A percentile compares a stretch with the other conserved stretches of the same genome.
Evolutionary conservation across 805 yeast species (phyloP).

Genomic region (Zygosaccharomyces lentus): DNA sequence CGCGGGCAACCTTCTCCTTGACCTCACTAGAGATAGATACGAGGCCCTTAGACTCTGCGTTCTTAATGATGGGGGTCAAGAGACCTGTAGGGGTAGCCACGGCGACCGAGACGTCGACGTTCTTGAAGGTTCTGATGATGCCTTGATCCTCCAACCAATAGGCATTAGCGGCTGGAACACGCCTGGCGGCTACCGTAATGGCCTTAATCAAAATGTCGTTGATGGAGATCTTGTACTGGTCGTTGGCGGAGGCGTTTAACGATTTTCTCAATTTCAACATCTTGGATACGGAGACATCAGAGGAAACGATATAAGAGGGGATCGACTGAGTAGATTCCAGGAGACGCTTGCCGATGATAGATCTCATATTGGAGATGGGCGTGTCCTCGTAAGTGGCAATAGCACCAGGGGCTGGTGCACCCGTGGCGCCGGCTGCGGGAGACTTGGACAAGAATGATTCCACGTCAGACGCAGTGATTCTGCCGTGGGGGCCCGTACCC

Average conservation of each 20-base stretch:
- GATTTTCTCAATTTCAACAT: slow-evolving; percentile 88
- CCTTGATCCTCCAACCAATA: slow-evolving; percentile 89
- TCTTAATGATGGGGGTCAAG: slow-evolving; percentile 90
- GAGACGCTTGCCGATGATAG: slow-evolving; percentile 85
- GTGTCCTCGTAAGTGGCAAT: slow-evolving; percentile 67
- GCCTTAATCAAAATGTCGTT: slow-evolving; percentile 95
- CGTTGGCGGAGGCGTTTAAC: slow-evolving; percentile 78
- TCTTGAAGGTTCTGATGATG: slow-evolving; percentile 84
- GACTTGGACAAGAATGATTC: slow-evolving; percentile 53
- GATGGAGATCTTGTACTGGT: slow-evolving; percentile 84
- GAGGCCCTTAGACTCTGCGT: slow-evolving; percentile 85
- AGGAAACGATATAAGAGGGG: slow-evolving; percentile 90
- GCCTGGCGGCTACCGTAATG: slow-evolving; percentile 78
- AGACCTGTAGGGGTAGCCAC: slow-evolving; percentile 98
- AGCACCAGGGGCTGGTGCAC: slow-evolving; percentile 41
- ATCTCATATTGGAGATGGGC: slow-evolving; percentile 89
- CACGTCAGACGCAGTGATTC: slow-evolving; percentile 87
- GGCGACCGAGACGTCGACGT: slow-evolving; percentile 96
- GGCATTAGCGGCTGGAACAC: slow-evolving; percentile 92
- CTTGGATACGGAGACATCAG: slow-evolving; percentile 82
- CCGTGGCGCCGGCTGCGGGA: slow-evolving; percentile 28
- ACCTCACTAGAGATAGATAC: slow-evolving; percentile 73
- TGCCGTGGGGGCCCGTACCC: slow-evolving; percentile 94
- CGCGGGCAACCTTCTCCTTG: slow-evolving; percentile 93
- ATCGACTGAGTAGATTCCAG: slow-evolving; percentile 77